Evolutionary conservation across 2,329 filamentous ascomycete species (phyloP), one percentile per base, ranked within the genome.

Genomic region (Talaromyces albobiverticillius): DNA sequence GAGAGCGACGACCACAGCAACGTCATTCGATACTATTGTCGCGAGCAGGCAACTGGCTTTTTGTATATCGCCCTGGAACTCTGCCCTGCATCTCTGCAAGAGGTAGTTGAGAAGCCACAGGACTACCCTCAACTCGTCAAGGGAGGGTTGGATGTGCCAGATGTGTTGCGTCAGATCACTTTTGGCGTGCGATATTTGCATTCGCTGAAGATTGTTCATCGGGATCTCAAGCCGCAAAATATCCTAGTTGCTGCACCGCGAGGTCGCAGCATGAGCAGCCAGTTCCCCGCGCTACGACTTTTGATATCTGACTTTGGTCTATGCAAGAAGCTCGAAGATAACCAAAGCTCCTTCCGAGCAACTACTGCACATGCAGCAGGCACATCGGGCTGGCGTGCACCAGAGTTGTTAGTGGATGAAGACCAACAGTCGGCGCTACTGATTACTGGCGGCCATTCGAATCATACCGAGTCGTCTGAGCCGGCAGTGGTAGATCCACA

Each of bases 281-380:
- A 85, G 31, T 52, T 36, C 26, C 83, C 83, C 40, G 83, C 80
- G 32, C 86, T 91, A 22, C 87, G 93, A n/a, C 80, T 99, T 34
- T 83, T 99, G 4, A 96, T 99, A 32, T 97, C 94, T 0, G 94
- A 99, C 70, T 99, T 99, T 72, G 94, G 94, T 5, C 82, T 99
- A 0, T 97, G 94, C 71, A 99, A 97, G 79, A 97, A 96, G 66
- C 77, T 99, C 14, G 94, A 96, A 60, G 90, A 90, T 52, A 91
- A 92, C 6, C 91, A 96, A 67, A 96, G 91, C 53, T 97, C 93
- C 0, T 92, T 97, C 67, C 88, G 93, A 38, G 92, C 94, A 8
- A 96, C 93, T 3, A 97, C 93, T 0, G 91, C 91, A 11, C 90
- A 96, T 65, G 93, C 93, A 1, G 89, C 89, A 7, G 94, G 94